phyloP scores from a whole-genome alignment of 179 eudicot species.

The Camellia oleifera region DNA sequence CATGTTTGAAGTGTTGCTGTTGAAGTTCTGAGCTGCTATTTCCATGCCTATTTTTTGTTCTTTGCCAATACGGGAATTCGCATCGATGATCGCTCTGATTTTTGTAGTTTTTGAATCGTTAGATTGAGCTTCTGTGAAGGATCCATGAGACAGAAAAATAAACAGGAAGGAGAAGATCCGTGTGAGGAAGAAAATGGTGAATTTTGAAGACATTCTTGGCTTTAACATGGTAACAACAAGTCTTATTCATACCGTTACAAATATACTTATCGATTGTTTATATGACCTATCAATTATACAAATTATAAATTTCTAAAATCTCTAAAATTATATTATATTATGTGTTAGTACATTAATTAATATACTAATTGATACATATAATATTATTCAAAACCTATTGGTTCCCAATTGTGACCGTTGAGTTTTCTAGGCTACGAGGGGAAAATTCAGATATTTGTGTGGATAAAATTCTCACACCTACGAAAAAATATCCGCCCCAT shows the following conservation, averaged over 20 bases:
- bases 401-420: too few species aligned
- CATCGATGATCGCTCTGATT: slow-evolving; percentile 35
- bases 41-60: slow-evolving; percentile 35
- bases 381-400: too few species aligned
- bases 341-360: too few species aligned
- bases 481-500: too few species aligned
- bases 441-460: too few species aligned
- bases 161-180: background rate
- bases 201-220: background rate
- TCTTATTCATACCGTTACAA: background rate
- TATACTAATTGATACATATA: too few species aligned
- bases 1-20: slow-evolving; percentile 14
- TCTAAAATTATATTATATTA: too few species aligned
- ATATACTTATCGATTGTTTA: background rate
- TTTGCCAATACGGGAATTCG: slow-evolving; percentile 28
- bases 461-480: too few species aligned
- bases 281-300: too few species aligned
- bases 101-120: slow-evolving; percentile 9
- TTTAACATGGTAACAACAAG: background rate
- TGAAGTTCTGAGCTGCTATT: slow-evolving; percentile 36
- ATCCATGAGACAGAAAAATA: slow-evolving; percentile 7
- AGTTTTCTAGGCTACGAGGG: too few species aligned
- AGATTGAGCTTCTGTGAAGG: slow-evolving; percentile 3
- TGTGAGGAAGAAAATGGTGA: background rate
- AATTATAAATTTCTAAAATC: too few species aligned